phyloP scores from a whole-genome alignment of 2,329 filamentous ascomycete species.

The Byssothecium circinans region DNA sequence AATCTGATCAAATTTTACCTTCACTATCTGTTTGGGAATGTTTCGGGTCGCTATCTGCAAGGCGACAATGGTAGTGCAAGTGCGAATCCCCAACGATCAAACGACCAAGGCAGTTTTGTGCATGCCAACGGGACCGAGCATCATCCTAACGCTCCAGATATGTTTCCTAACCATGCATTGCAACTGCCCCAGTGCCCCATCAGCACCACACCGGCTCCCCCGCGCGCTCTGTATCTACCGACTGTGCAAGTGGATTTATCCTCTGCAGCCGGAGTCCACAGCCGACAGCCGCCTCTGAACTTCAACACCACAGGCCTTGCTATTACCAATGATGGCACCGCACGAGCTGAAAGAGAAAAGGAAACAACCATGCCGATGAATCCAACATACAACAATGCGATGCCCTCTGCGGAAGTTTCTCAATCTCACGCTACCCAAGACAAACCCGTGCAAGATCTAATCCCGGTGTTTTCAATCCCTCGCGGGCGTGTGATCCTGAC shows the following conservation, averaged over 20 bases:
- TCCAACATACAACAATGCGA: no score
- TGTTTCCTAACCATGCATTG: no score
- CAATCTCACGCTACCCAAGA: no score
- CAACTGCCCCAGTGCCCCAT: no score
- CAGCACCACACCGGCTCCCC: no score
- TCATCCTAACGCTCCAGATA: not conserved
- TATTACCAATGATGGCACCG: no score
- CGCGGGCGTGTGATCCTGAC: slow-evolving; percentile 1
- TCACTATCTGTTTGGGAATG: slow-evolving; percentile 1
- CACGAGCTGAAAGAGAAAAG: no score
- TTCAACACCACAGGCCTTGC: not conserved
- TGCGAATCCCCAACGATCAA: not conserved
- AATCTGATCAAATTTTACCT: slow-evolving; percentile 6
- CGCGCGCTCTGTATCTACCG: no score
- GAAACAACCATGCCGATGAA: no score
- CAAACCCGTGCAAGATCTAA: no score
- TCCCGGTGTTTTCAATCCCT: no score
- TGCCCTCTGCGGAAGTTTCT: no score
- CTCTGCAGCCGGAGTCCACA: not conserved
- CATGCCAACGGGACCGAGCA: not conserved
- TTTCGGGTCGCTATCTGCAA: not conserved
- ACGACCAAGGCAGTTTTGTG: not conserved
- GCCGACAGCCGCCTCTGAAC: not conserved
- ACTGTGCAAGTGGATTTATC: not conserved
- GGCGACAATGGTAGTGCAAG: not conserved